These are phyloP conservation scores for Venturia asperata DNA, from an alignment of 2,329 filamentous ascomycete species.

Conservation along the genomic window DNA sequence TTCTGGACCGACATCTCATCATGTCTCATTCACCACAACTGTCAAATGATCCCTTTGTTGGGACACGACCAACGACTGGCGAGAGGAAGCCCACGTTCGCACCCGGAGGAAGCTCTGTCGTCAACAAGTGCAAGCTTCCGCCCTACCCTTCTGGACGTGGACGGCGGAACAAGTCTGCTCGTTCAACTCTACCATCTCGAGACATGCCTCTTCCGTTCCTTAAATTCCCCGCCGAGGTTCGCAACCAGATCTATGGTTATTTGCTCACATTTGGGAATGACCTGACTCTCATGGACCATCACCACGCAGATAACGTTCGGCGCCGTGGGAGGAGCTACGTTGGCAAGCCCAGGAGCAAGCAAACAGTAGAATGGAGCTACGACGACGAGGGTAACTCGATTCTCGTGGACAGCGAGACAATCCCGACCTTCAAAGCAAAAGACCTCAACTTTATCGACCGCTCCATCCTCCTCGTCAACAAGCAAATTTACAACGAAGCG, in stretches of 20 bases:
- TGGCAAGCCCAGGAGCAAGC: not conserved
- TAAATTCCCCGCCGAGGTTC: constrained; percentile 22
- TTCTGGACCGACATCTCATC: not conserved
- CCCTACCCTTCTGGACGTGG: not conserved
- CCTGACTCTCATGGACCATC: not conserved
- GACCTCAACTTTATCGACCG: not conserved
- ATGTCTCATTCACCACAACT: not conserved
- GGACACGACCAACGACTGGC: not conserved
- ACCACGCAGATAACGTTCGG: not conserved
- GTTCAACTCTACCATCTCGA: not conserved
- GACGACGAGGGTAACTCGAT: constrained; percentile 1
- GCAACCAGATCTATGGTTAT: constrained; percentile 3
- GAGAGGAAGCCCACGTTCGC: not conserved
- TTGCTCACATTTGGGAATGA: constrained; percentile 1
- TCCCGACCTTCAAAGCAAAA: not conserved
- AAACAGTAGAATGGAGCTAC: not conserved
- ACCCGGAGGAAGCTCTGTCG: not conserved
- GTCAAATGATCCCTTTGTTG: not conserved
- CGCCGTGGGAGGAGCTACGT: not conserved
- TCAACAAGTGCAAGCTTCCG: not conserved
- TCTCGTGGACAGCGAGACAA: not conserved
- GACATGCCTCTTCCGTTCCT: constrained; percentile 5
- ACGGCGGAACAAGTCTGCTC: not conserved
- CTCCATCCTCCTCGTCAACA: constrained; percentile 4
- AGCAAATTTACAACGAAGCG: constrained; percentile 1